A percentile compares a stretch with the other conserved stretches of the same genome.
phyloP scores from a whole-genome alignment of 495 filamentous ascomycete genomes.

The Aspergillus mulundensis region DNA sequence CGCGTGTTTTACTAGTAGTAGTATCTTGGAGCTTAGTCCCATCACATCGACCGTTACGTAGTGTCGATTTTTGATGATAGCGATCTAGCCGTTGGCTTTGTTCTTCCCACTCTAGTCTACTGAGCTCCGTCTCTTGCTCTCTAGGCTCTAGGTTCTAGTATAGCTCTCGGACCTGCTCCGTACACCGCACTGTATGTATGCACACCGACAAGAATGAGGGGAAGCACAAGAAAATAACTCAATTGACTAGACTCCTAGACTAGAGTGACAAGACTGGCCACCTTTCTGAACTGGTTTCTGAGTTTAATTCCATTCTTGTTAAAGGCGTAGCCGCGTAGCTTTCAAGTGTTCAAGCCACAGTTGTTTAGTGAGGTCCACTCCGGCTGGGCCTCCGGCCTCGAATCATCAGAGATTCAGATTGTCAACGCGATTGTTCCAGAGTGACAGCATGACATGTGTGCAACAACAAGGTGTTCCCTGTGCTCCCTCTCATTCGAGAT shows the following conservation, averaged over 20 bases:
- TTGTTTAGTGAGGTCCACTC: conserved; percentile 24
- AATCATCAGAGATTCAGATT: conserved; percentile 22
- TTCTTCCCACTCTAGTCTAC: no score
- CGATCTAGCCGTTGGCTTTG: neutral
- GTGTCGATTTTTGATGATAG: neutral
- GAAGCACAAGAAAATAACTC: neutral
- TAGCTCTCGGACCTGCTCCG: no score
- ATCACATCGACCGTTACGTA: neutral
- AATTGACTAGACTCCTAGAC: no score
- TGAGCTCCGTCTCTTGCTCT: neutral
- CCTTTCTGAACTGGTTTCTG: neutral
- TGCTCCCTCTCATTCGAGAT: neutral
- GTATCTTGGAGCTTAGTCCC: neutral
- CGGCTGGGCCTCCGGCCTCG: conserved; percentile 19
- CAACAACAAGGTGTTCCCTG: neutral
- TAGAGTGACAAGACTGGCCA: neutral
- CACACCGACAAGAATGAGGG: neutral
- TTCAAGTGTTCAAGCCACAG: neutral
- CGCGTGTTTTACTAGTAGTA: neutral
- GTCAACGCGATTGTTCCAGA: neutral
- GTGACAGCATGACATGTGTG: conserved; percentile 11
- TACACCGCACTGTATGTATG: neutral
- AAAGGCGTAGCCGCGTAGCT: neutral
- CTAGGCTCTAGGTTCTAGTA: no score
- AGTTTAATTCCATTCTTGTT: neutral